phyloP scores from a whole-genome alignment of 202 grass and related monocot species.

The Carex sylvatica region DNA sequence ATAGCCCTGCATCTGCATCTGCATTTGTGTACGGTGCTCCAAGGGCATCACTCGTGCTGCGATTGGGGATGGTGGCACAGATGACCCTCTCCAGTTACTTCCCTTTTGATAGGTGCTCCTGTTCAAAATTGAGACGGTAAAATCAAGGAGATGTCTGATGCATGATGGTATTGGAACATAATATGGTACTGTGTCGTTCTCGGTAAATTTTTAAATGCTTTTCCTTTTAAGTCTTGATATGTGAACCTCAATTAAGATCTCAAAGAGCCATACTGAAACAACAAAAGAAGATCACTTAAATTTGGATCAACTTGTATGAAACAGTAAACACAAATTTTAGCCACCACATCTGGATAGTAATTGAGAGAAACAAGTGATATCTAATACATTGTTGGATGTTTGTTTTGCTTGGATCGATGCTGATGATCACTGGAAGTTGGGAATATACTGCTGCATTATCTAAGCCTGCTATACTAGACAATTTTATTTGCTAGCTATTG shows the following conservation, averaged over 20 bases:
- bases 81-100: slow-evolving; percentile 45
- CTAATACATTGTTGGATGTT: background rate
- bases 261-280: background rate
- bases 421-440: too few species aligned
- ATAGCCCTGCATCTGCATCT: slow-evolving; percentile 40
- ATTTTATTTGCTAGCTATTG: background rate
- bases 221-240: background rate
- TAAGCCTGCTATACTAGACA: background rate
- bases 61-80: slow-evolving; percentile 38
- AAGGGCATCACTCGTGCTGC: slow-evolving; percentile 32
- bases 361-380: background rate
- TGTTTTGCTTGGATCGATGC: too few species aligned
- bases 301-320: background rate
- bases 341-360: background rate
- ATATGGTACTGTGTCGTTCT: background rate
- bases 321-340: background rate
- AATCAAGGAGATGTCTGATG: background rate
- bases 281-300: background rate
- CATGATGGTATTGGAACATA: background rate
- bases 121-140: slow-evolving; percentile 2
- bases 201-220: background rate
- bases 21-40: slow-evolving; percentile 28
- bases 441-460: background rate
- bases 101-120: slow-evolving; percentile 37
- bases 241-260: background rate